Base-by-base conservation (phyloP, 345 rosid species). In the Lepidium didymum region DNA sequence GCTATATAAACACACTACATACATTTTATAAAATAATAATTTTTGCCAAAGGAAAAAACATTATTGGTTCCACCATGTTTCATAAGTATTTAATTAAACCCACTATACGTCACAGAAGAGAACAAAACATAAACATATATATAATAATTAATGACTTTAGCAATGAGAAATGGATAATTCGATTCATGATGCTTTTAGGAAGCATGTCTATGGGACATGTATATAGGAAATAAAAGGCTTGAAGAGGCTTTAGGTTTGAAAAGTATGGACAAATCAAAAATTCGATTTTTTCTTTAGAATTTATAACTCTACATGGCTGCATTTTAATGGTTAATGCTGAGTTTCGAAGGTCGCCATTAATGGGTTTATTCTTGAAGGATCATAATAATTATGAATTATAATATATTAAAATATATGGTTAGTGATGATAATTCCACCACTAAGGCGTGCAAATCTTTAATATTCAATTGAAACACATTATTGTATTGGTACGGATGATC, bases 181-280 rank as follows among this genome's bases (percentile, higher is more conserved):
- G 49, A 79, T 76, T 77, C 69, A 73, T 72, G 75, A 68, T 67
- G 78, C 91, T 84, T 85, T 84, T 73, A 73, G 31, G 77, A 80
- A 82, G 64, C 56, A 58, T 83, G 89, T 79, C 90, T 73, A 86
- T 77, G 92, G 89, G 89, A 85, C 81, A 68, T 84, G 91, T 36
- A 62, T 46, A 55, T 37, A 11, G 29, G 42, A 70, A 67, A 71
- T 45, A 55, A 31, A 49, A 35, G 21, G 57, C 60, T 58, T 4
- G 47, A 56, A 73, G 66, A 65, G 60, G 45, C 65, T 73, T 57
- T 65, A 66, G 9, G 37, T 64, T 56, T 29, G 34, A 41, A 72
- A 64, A 64, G 64, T 54, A 71, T n/a, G n/a, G 42, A 64, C 21
- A 33, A 47, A 64, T 65, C 68, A 33, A 35, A 43, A 55, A 37